Base-by-base conservation (phyloP, 1,139 yeast genomes). In the Hemisphaericaspora lyxosophila region DNA sequence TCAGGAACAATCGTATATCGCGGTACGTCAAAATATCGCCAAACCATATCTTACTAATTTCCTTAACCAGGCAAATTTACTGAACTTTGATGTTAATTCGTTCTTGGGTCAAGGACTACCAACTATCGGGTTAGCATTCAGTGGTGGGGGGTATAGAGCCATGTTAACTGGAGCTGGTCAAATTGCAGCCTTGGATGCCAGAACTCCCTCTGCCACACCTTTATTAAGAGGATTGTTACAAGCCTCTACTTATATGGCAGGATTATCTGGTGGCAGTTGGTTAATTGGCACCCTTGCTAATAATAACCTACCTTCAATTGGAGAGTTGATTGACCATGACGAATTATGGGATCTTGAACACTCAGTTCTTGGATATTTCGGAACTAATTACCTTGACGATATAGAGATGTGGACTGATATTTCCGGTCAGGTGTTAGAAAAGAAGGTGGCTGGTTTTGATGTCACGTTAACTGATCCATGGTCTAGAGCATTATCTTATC, bases 131-230 rank as follows among this genome's bases (percentile, higher is more conserved):
- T 48, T 70, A 35, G 67, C 74, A 2, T 67, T 68, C 40, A 64
- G 72, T 43, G 76, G 76, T 1, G 75, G 76, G 26, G 75, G 75
- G 1, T 70, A 67, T 46, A 54, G 76, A 36, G 73, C 76, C 32
- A 68, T 70, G 74, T 54, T 70, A 27, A 47, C 52, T 26, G 75
- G 74, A 4, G 75, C 74, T 0, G 76, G 75, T 2, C 61, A 67
- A 39, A 39, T 69, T 6, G 46, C 65, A 28, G 72, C 64, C 1
- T 50, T 68, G 7, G 76, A 70, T 44, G 54, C 49, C 30, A 44
- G 75, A 31, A 62, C 49, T 34, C 58, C 50, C 17, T 49, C 70
- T 26, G 53, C 43, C 14, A 29, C 44, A 1, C 42, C 50, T 22
- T 73, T 67, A 0, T 54, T 70, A 28, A 74, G 75, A 0, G 75